phyloP scores from a whole-genome alignment of 192 early-diverging fungal species.

The Phycomyces nitens region DNA sequence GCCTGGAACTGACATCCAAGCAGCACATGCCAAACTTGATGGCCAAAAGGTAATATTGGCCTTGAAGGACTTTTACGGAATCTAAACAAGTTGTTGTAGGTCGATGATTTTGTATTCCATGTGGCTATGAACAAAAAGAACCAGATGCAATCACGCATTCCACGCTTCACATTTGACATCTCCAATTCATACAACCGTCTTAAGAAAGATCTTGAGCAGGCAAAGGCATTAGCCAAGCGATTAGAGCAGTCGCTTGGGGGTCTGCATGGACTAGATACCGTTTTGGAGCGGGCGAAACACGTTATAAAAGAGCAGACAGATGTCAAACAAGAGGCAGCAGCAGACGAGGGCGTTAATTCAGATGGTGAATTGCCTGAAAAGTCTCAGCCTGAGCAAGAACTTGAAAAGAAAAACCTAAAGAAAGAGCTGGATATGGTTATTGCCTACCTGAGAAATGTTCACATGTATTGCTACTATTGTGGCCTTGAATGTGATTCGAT shows the following conservation, averaged over 20 bases:
- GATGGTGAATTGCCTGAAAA: conserved; percentile 1
- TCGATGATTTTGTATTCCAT: conserved; percentile 54
- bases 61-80: no score
- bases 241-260: conserved; percentile 53
- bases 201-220: conserved; percentile 69
- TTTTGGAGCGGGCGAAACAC: conserved; percentile 29
- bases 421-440: conserved; percentile 74
- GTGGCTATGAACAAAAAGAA: conserved; percentile 50
- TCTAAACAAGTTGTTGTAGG: conserved; percentile 25
- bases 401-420: conserved; percentile 26
- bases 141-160: conserved; percentile 36
- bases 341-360: not conserved
- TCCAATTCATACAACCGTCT: conserved; percentile 66
- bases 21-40: conserved; percentile 60
- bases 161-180: conserved; percentile 69
- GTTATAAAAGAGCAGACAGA: conserved; percentile 13
- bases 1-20: conserved; percentile 78
- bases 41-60: conserved; percentile 43
- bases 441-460: conserved; percentile 83
- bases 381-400: conserved; percentile 7
- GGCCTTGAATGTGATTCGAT: conserved; percentile 74
- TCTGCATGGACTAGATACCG: conserved; percentile 21
- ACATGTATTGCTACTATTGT: conserved; percentile 96
- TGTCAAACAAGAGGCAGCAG: not conserved
- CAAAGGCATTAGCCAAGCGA: conserved; percentile 45